Evolutionary conservation across 805 yeast species (phyloP).

Genomic region (Teunomyces panamensis): DNA sequence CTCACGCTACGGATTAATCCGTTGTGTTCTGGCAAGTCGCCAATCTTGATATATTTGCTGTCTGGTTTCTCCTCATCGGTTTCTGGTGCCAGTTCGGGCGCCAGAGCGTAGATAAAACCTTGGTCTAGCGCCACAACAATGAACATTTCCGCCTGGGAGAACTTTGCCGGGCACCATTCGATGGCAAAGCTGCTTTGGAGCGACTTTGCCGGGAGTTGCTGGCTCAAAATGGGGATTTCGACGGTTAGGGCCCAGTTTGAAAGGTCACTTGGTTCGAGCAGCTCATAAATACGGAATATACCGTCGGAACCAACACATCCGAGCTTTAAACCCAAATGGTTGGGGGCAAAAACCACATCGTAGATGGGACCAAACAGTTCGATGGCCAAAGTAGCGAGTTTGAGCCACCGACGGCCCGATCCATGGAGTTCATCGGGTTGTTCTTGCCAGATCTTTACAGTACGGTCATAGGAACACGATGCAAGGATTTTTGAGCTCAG

Average conservation of each 20-base stretch:
- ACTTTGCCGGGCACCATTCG: slow-evolving; percentile 89
- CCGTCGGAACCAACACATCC: slow-evolving; percentile 93
- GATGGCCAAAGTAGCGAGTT: slow-evolving; percentile 64
- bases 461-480: slow-evolving; percentile 85
- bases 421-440: slow-evolving; percentile 70
- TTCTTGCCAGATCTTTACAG: slow-evolving; percentile 90
- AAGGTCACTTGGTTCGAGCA: slow-evolving; percentile 85
- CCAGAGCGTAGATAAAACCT: slow-evolving; percentile 64
- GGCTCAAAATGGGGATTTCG: slow-evolving; percentile 63
- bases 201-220: slow-evolving; percentile 70
- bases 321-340: slow-evolving; percentile 73
- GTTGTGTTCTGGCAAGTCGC: slow-evolving; percentile 75
- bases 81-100: not conserved
- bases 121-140: slow-evolving; percentile 85
- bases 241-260: slow-evolving; percentile 75
- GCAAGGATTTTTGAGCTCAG: slow-evolving; percentile 73
- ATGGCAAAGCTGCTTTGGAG: slow-evolving; percentile 82
- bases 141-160: slow-evolving; percentile 67
- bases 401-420: slow-evolving; percentile 82
- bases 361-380: slow-evolving; percentile 88
- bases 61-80: slow-evolving; percentile 1
- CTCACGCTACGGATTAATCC: slow-evolving; percentile 85
- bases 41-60: slow-evolving; percentile 49
- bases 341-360: slow-evolving; percentile 86
- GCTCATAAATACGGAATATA: slow-evolving; percentile 77